A percentile compares a stretch with the other conserved stretches of the same genome.
phyloP scores from a whole-genome alignment of 2,329 filamentous ascomycete genomes.

The Tolypocladium paradoxum region DNA sequence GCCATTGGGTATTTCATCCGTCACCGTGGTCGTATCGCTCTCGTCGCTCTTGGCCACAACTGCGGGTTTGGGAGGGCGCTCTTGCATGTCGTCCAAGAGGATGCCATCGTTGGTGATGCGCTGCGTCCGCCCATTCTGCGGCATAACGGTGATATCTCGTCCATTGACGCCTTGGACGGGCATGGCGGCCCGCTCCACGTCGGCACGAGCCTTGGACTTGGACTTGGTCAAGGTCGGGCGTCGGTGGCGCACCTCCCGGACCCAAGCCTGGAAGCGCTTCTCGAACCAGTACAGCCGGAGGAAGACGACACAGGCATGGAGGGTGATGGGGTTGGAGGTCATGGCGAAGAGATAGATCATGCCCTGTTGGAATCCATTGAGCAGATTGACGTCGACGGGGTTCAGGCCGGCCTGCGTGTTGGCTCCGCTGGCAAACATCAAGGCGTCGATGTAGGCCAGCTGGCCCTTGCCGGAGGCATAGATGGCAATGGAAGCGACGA shows the following conservation, averaged over 20 bases:
- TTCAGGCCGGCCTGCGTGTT: conserved; percentile 93
- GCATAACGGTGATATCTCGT: conserved; percentile 55
- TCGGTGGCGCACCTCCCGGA: conserved; percentile 56
- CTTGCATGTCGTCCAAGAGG: conserved; percentile 30
- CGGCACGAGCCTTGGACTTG: conserved; percentile 36
- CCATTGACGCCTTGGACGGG: conserved; percentile 55
- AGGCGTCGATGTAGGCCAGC: conserved; percentile 71
- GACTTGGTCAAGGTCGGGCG: conserved; percentile 56
- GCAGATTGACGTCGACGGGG: conserved; percentile 56
- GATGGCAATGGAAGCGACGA: conserved; percentile 69
- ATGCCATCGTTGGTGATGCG: conserved; percentile 53
- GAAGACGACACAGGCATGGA: conserved; percentile 81
- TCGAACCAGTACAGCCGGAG: conserved; percentile 97
- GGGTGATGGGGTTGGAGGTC: conserved; percentile 71
- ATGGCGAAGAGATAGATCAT: conserved; percentile 62
- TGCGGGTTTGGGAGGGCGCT: conserved; percentile 14
- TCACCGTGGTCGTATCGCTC: conserved; percentile 26
- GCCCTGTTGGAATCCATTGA: conserved; percentile 64
- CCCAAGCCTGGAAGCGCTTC: conserved; percentile 82
- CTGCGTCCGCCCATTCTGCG: conserved; percentile 39
- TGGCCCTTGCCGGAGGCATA: conserved; percentile 48
- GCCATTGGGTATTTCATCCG: conserved; percentile 15
- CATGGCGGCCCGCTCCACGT: conserved; percentile 24
- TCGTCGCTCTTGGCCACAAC: conserved; percentile 16
- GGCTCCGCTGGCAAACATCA: conserved; percentile 77